Base-by-base conservation (phyloP, 352 stramenopile species). In the Phytophthora idaei region DNA sequence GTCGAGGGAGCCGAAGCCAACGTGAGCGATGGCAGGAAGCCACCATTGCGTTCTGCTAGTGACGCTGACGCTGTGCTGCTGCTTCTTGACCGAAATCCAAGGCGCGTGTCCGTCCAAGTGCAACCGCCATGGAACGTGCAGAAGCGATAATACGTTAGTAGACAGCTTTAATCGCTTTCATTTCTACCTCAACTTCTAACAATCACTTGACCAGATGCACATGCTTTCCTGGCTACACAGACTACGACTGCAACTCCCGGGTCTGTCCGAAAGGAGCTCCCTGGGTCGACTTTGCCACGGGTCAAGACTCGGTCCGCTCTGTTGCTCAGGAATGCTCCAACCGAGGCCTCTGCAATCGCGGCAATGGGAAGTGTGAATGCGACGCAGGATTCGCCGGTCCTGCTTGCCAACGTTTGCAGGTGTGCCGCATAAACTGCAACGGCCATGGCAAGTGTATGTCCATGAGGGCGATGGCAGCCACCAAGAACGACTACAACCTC, bases 361-460 rank as follows among this genome's bases (percentile, higher is more conserved):
- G 68, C 34, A 89, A 70, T 21, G 92, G 92, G 0, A 63, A 73
- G 2, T 98, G 94, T 67, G 63, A 81, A 27, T 98, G 94, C 62
- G 81, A 97, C 15, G 53, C 67, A 1, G 84, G 76, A 10, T 98
- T 97, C 57, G 58, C 61, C 2, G 89, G 89, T 1, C 61, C 67
- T 37, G 86, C 89, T 1, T 96, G 90, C 67, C 72, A 92, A 37
- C 73, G 76, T 1, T 51, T 89, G 14, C 61, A 69, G n/a, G n/a
- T 79, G 1, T 98, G 94, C 63, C 87, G 81, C 0, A 87, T 80
- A 48, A 80, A 85, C 5, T 98, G 95, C 76, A 96, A 80, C 44
- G 90, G 85, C 51, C 93, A 98, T 60, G 95, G 95, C 8, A 81
- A 85, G 42, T 98, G 95, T 63, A 63, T 89, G 61, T 93, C 77